Percentiles rank a stretch among this genome's conserved stretches.
phyloP scores from a whole-genome alignment of 768 basidiomycete genomes.

The Pilatotrama ljubarskyi region DNA sequence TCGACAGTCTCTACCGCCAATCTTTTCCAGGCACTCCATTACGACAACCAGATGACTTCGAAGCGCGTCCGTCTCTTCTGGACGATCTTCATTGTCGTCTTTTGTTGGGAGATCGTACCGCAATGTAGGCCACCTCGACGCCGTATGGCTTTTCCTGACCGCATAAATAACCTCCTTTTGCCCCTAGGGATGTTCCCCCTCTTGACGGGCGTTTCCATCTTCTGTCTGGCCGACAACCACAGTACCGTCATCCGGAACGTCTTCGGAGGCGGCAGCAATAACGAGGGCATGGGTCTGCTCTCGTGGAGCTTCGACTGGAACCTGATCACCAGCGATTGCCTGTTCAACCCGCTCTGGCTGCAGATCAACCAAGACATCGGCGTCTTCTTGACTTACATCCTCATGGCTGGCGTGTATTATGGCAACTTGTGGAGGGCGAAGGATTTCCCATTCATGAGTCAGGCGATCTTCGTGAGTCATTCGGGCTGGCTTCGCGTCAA shows the following conservation, averaged over 20 bases:
- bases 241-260: slow-evolving; percentile 28
- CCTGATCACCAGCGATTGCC: slow-evolving; percentile 48
- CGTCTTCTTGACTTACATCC: slow-evolving; percentile 35
- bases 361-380: slow-evolving; percentile 26
- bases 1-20: slow-evolving; percentile 28
- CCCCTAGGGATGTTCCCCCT: slow-evolving; percentile 42
- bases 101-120: slow-evolving; percentile 40
- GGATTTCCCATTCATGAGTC: slow-evolving; percentile 56
- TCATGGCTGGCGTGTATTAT: slow-evolving; percentile 33
- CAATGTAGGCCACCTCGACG: slow-evolving; percentile 37
- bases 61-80: slow-evolving; percentile 44
- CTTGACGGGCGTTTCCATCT: slow-evolving; percentile 37
- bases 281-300: slow-evolving; percentile 63
- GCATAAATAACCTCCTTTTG: slow-evolving; percentile 18
- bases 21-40: slow-evolving; percentile 39
- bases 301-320: slow-evolving; percentile 66
- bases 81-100: slow-evolving; percentile 36
- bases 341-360: slow-evolving; percentile 34
- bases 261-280: slow-evolving; percentile 40
- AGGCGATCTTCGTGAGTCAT: slow-evolving; percentile 30
- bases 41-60: slow-evolving; percentile 37
- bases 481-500: neutral
- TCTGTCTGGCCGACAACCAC: slow-evolving; percentile 37
- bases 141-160: slow-evolving; percentile 7
- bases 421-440: slow-evolving; percentile 58